These are phyloP conservation scores for Gossypium australe DNA, from an alignment of 345 rosid species.

Conservation along the genomic window DNA sequence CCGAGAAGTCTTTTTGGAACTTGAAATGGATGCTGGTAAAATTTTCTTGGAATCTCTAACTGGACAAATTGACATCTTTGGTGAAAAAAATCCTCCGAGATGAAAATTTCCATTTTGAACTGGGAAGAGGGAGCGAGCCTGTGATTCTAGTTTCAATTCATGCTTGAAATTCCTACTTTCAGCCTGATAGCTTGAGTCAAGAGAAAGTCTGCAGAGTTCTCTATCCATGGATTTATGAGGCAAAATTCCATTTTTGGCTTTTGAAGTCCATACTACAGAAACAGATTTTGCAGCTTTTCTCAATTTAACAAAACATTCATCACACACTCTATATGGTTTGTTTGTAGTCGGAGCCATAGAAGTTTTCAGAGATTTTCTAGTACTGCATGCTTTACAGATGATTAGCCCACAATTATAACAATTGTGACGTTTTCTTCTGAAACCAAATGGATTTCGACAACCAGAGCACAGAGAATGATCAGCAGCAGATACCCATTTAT, in stretches of 20 bases:
- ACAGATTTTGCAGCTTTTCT: slow-evolving; percentile 41
- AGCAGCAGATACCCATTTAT: slow-evolving; percentile 56
- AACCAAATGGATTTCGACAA: slow-evolving; percentile 71
- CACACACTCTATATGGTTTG: slow-evolving; percentile 86
- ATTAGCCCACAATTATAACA: slow-evolving; percentile 90
- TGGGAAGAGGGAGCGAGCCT: slow-evolving; percentile 34
- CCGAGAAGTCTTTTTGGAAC: slow-evolving; percentile 35
- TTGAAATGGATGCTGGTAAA: slow-evolving; percentile 32
- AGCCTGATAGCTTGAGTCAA: slow-evolving; percentile 32
- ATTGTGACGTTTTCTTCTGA: slow-evolving; percentile 90
- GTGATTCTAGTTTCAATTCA: slow-evolving; percentile 27
- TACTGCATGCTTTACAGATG: slow-evolving; percentile 78
- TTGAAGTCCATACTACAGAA: slow-evolving; percentile 31
- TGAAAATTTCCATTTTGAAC: slow-evolving; percentile 32
- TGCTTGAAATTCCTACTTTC: slow-evolving; percentile 38
- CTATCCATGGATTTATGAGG: slow-evolving; percentile 35
- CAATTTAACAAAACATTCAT: slow-evolving; percentile 67
- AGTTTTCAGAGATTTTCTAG: slow-evolving; percentile 69
- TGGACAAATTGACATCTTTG: slow-evolving; percentile 30
- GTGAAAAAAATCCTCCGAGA: slow-evolving; percentile 24
- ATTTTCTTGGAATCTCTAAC: slow-evolving; percentile 30
- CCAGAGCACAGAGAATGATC: slow-evolving; percentile 72
- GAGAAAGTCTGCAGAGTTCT: slow-evolving; percentile 43
- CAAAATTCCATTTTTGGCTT: slow-evolving; percentile 31
- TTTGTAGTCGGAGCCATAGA: slow-evolving; percentile 72